Evolutionary conservation across 2,329 filamentous ascomycete species (phyloP).

Genomic region (Knufia fluminis): DNA sequence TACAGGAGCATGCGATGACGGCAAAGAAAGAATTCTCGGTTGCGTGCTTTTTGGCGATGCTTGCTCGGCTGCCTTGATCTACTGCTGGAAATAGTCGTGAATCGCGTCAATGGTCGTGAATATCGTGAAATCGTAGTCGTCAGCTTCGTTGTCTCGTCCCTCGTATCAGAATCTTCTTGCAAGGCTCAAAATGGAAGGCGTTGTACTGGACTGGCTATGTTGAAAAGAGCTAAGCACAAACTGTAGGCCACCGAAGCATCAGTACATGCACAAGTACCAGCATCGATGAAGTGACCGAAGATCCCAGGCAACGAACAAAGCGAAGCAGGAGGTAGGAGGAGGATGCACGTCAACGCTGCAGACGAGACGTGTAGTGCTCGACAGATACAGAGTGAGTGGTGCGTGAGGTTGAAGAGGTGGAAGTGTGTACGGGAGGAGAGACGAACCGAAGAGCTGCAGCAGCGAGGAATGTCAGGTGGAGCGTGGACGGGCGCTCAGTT

Average conservation of each 20-base stretch:
- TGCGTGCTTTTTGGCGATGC: neutral
- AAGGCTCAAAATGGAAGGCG: constrained; percentile 6
- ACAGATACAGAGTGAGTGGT: constrained; percentile 2
- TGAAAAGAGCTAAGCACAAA: constrained; percentile 9
- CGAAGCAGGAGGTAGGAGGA: constrained; percentile 5
- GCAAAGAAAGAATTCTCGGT: constrained; percentile 2
- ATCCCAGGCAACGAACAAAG: neutral
- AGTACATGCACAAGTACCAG: neutral
- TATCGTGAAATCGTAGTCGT: constrained; percentile 8
- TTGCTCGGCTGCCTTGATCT: neutral
- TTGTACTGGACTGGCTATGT: neutral
- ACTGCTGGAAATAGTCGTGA: neutral
- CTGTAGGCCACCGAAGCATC: constrained; percentile 8
- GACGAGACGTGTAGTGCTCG: constrained; percentile 4
- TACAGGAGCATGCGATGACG: constrained; percentile 5
- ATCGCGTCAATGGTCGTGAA: constrained; percentile 7
- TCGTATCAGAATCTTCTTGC: constrained; percentile 5
- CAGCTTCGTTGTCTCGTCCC: constrained; percentile 7
- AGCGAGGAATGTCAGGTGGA: constrained; percentile 6
- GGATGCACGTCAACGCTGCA: constrained; percentile 6
- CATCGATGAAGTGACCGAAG: neutral
- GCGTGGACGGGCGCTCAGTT: constrained; percentile 5
- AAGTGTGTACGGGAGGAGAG: constrained; percentile 2
- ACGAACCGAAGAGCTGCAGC: constrained; percentile 10
- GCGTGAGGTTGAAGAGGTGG: constrained; percentile 2